Evolutionary conservation across 1,284 basidiomycete genomes (phyloP), one percentile per base, ranked within the genome.

Genomic region (Anthracocystis walkeri): DNA sequence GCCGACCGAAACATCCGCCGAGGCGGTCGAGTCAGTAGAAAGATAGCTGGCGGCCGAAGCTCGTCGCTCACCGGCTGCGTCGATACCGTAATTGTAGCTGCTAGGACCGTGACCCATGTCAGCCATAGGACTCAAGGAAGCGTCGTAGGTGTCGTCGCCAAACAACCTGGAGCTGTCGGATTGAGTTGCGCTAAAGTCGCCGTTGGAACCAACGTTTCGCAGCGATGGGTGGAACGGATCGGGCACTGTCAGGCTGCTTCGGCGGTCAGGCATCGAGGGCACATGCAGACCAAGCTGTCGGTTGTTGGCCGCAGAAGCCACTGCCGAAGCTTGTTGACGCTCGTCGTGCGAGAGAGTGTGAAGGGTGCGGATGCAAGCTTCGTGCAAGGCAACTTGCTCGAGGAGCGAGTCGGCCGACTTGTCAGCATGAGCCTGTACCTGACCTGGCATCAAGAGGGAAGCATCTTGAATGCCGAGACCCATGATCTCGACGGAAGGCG

Each of bases 361-460:
- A 12, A 75, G 55, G 16, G 62, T 58, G 12, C 44, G 29, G 25
- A 70, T 33, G 50, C 72, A 75, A 8, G 66, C 63, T 40, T 75
- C 72, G 53, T 69, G 72, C 63, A 75, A 50, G n/a, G 51, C 64
- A 11, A 75, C 72, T 33, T 75, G 72, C 40, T 75, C 67, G 4
- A 75, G 46, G 1, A 75, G 57, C 58, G 63, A 66, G 21, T 70
- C 67, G 31, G 63, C 53, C 33, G 67, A 69, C 52, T 63, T 63
- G 33, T 44, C 40, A 2, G 27, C 54, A 3, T 52, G 14, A 11
- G 21, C 14, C 18, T 56, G 40, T 23, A 23, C 42, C 5, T 27
- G 18, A 18, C 64, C 57, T 4, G 68, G 68, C 23, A 65, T n/a
- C 35, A 46, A 12, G 2, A 65, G 52, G 7, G 59, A 55, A 1